Conservation (phyloP, 139 green algal species). For the Pleodorina starrii region DNA sequence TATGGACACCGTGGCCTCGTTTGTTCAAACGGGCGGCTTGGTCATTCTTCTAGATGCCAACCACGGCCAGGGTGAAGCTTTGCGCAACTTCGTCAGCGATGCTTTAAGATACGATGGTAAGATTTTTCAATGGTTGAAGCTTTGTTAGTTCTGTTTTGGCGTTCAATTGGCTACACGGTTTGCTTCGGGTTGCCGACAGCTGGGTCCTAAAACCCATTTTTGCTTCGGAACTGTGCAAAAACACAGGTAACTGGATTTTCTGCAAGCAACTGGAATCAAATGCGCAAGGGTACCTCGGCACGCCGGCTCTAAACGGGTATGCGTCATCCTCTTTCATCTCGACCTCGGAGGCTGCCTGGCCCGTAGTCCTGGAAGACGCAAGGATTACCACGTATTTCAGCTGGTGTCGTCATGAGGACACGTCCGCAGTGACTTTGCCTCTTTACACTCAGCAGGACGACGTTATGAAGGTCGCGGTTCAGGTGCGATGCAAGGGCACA, state of each 20-base stretch:
- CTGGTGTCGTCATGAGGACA: constrained; percentile 23
- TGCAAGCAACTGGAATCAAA: neutral
- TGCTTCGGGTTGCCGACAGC: too few species aligned
- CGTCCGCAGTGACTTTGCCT: neutral
- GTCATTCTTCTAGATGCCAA: neutral
- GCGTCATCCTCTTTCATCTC: neutral
- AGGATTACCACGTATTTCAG: neutral
- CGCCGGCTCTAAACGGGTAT: neutral
- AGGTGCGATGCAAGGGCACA: too few species aligned
- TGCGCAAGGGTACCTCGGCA: neutral
- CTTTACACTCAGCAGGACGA: neutral
- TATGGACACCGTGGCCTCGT: neutral
- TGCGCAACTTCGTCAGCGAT: neutral
- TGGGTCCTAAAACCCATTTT: too few species aligned
- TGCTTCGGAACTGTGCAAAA: too few species aligned
- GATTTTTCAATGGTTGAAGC: neutral
- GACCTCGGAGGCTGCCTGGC: neutral
- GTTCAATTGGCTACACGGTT: neutral
- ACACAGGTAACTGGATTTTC: neutral
- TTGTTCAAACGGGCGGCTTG: neutral
- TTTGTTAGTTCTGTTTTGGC: neutral
- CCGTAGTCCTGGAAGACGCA: neutral
- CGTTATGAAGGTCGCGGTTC: neutral
- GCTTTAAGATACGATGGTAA: constrained; percentile 12
- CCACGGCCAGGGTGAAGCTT: neutral